phyloP scores from a whole-genome alignment of 768 basidiomycete species.

The Tricholoma matsutake region DNA sequence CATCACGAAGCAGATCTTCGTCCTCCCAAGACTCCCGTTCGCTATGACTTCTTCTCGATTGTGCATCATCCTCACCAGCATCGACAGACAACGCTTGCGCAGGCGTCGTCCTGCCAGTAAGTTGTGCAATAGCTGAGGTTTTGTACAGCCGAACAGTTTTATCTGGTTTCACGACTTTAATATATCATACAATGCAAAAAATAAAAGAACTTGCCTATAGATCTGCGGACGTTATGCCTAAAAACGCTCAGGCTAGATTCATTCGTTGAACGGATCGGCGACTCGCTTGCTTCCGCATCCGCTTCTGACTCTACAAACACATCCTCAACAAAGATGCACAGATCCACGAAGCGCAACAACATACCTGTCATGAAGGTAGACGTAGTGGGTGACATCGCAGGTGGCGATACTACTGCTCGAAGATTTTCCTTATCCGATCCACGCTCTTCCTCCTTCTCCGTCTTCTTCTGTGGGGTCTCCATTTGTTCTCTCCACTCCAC shows the following conservation, averaged over 20 bases:
- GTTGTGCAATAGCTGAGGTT: conserved; percentile 49
- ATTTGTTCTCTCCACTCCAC: conserved; percentile 15
- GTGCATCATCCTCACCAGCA: conserved; percentile 24
- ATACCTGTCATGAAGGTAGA: conserved; percentile 15
- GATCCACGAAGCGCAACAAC: background rate
- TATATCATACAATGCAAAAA: background rate
- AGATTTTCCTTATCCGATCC: conserved; percentile 21
- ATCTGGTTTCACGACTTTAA: conserved; percentile 37
- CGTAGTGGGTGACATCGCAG: conserved; percentile 6
- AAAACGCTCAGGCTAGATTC: conserved; percentile 39
- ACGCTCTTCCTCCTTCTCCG: conserved; percentile 20
- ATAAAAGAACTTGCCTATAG: conserved; percentile 53
- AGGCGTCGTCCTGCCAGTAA: conserved; percentile 42
- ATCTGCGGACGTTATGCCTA: conserved; percentile 70
- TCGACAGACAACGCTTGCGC: conserved; percentile 41
- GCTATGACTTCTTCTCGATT: conserved; percentile 21
- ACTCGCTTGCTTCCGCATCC: conserved; percentile 6
- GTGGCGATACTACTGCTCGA: background rate
- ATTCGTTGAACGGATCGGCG: conserved; percentile 17
- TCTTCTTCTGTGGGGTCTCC: conserved; percentile 17
- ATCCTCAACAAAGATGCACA: background rate
- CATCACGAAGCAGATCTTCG: conserved; percentile 40
- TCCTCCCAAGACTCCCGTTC: conserved; percentile 49
- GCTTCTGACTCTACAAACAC: background rate
- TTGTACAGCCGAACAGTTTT: conserved; percentile 69